These are phyloP conservation scores for Trametes sanguinea DNA, from an alignment of 768 basidiomycete genomes.

Conservation along the genomic window DNA sequence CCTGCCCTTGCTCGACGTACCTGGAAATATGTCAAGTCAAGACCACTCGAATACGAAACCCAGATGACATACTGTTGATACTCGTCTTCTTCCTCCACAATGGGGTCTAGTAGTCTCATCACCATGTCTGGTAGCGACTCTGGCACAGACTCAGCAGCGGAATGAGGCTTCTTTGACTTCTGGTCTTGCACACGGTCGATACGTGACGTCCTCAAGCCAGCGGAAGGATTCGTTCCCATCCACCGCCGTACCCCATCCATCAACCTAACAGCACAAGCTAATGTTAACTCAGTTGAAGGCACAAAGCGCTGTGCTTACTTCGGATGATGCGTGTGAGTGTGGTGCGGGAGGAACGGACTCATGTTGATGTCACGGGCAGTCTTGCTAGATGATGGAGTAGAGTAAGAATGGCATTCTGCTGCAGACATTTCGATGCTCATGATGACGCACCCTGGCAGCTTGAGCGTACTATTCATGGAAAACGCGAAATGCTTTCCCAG, in stretches of 20 bases:
- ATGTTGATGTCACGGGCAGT: slow-evolving; percentile 64
- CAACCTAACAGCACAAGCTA: slow-evolving; percentile 43
- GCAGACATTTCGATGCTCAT: background rate
- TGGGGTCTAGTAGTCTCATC: slow-evolving; percentile 57
- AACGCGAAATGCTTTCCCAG: slow-evolving; percentile 88
- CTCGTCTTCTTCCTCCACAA: slow-evolving; percentile 67
- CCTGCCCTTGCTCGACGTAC: slow-evolving; percentile 75
- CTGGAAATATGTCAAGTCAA: slow-evolving; percentile 35
- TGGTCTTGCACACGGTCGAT: slow-evolving; percentile 39
- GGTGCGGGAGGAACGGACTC: slow-evolving; percentile 75
- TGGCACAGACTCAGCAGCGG: slow-evolving; percentile 26
- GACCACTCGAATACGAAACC: background rate
- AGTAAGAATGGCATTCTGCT: background rate
- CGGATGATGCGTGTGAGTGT: slow-evolving; percentile 38
- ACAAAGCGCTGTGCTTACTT: slow-evolving; percentile 31
- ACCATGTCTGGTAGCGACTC: slow-evolving; percentile 63
- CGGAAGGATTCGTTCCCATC: slow-evolving; percentile 60
- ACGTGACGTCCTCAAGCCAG: slow-evolving; percentile 44
- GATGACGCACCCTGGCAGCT: slow-evolving; percentile 69
- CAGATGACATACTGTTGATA: slow-evolving; percentile 60
- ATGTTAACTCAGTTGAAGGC: background rate
- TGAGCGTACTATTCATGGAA: slow-evolving; percentile 88
- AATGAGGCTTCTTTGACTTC: slow-evolving; percentile 23
- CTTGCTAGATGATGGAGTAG: slow-evolving; percentile 49
- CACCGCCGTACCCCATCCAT: slow-evolving; percentile 79